Conservation (phyloP, 352 stramenopile genomes). For the Globisporangium heterothallicum region DNA sequence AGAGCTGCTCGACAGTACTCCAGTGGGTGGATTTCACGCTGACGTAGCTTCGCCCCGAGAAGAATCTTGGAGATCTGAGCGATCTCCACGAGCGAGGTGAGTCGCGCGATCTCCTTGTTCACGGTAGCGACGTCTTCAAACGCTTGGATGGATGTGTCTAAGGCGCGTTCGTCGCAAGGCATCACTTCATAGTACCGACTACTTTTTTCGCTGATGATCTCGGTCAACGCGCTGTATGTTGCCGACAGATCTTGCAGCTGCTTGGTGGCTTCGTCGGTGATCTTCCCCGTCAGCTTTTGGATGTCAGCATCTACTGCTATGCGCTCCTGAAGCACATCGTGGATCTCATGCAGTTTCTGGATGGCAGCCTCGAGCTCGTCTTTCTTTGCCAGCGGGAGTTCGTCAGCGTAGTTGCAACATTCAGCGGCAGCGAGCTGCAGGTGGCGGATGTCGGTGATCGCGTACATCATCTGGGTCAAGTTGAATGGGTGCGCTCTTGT, state of each 20-base stretch:
- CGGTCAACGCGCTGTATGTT: conserved; percentile 40
- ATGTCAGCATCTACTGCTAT: conserved; percentile 46
- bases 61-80: conserved; percentile 74
- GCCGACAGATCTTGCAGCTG: conserved; percentile 42
- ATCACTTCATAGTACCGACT: conserved; percentile 83
- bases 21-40: conserved; percentile 38
- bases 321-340: conserved; percentile 39
- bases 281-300: conserved; percentile 28
- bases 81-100: conserved; percentile 61
- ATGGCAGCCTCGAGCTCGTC: conserved; percentile 46
- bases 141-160: conserved; percentile 47
- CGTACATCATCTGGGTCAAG: too few species aligned
- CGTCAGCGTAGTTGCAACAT: conserved; percentile 40
- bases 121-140: conserved; percentile 55
- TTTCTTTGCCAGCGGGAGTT: conserved; percentile 57
- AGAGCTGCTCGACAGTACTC: conserved; percentile 79
- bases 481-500: too few species aligned
- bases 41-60: conserved; percentile 43
- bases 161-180: conserved; percentile 60
- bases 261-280: conserved; percentile 35
- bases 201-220: conserved; percentile 64
- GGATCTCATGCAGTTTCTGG: conserved; percentile 45
- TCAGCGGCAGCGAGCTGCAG: conserved; percentile 56
- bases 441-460: conserved; percentile 69
- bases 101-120: conserved; percentile 57